Conservation (phyloP, 345 rosid species). For the Luvunga scandens region DNA sequence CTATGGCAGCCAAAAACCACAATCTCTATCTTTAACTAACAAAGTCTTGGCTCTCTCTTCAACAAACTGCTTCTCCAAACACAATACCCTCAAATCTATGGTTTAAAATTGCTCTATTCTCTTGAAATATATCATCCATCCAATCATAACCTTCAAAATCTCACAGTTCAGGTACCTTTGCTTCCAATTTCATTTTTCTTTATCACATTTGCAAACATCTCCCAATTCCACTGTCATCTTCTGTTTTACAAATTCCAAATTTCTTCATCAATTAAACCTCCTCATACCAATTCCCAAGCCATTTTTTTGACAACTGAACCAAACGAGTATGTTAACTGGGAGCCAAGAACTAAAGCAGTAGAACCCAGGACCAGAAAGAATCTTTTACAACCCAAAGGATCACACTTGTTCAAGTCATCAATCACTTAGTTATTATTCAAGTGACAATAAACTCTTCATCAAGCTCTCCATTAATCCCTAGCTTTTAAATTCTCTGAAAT, state of each 20-base stretch:
- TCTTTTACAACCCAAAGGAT: neutral
- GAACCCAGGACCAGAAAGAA: neutral
- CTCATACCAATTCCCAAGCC: neutral
- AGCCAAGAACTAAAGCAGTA: constrained; percentile 8
- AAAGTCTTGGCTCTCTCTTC: neutral
- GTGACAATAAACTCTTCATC: neutral
- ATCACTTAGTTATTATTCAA: neutral
- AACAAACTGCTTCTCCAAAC: neutral
- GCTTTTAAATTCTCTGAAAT: neutral
- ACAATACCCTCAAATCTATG: neutral
- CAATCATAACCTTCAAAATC: neutral
- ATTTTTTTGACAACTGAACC: neutral
- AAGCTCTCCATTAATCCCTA: neutral
- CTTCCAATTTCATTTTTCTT: neutral
- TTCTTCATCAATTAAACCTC: neutral
- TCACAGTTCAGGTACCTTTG: neutral
- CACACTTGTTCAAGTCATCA: neutral
- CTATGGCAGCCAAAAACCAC: neutral
- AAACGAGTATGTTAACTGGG: neutral
- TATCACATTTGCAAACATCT: neutral
- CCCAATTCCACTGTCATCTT: neutral
- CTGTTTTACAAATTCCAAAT: neutral
- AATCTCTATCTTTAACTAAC: neutral
- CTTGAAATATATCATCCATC: neutral
- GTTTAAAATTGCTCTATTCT: neutral